Evolutionary conservation across 257 asterid genomes (phyloP).

Genomic region (Catharanthus roseus): DNA sequence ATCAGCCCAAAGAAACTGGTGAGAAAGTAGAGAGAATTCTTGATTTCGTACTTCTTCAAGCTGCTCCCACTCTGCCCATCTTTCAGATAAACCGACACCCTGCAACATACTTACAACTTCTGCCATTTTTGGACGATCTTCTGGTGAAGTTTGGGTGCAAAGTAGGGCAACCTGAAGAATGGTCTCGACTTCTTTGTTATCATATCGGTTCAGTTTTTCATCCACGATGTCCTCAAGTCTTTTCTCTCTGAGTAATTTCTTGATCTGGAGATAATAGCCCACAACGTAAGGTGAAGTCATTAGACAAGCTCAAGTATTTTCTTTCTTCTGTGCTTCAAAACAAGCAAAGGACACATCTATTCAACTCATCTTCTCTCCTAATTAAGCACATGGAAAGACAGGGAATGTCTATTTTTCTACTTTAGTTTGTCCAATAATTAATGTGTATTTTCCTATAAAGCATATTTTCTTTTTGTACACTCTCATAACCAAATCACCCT

Average conservation of each 20-base stretch:
- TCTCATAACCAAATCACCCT: no score
- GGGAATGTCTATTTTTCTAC: no score
- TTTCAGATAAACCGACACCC: slow-evolving; percentile 72
- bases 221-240: slow-evolving; percentile 67
- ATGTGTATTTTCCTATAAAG: no score
- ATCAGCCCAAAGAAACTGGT: slow-evolving; percentile 64
- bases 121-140: slow-evolving; percentile 78
- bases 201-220: slow-evolving; percentile 39
- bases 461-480: no score
- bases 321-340: background rate
- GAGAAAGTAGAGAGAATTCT: slow-evolving; percentile 46
- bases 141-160: slow-evolving; percentile 74
- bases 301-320: background rate
- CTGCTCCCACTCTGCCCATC: slow-evolving; percentile 96
- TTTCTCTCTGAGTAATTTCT: slow-evolving; percentile 65
- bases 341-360: background rate
- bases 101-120: slow-evolving; percentile 69
- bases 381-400: no score
- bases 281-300: background rate
- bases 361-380: background rate
- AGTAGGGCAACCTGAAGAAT: slow-evolving; percentile 81
- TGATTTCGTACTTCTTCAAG: slow-evolving; percentile 51
- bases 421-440: no score
- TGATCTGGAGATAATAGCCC: slow-evolving; percentile 41
- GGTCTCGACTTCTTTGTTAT: slow-evolving; percentile 55